A percentile compares a stretch with the other conserved stretches of the same genome.
Conservation (phyloP, 345 rosid genomes). For the Hibiscus syriacus region DNA sequence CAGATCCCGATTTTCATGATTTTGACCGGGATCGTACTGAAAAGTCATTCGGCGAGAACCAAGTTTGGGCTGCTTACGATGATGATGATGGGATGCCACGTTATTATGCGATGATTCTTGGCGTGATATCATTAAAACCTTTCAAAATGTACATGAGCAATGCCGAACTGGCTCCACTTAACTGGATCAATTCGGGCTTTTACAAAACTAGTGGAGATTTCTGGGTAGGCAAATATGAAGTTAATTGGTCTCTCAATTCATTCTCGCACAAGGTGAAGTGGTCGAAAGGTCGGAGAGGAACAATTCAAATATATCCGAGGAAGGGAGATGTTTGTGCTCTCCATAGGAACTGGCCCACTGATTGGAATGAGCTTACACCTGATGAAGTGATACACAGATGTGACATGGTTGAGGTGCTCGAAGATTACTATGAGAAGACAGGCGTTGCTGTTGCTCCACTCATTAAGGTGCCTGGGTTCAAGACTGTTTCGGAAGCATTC, state of each 20-base stretch:
- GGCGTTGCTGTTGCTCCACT: constrained; percentile 48
- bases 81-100: constrained; percentile 69
- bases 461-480: constrained; percentile 47
- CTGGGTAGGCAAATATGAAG: constrained; percentile 37
- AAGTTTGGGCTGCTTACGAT: constrained; percentile 69
- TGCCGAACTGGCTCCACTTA: constrained; percentile 34
- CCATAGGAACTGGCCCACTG: constrained; percentile 51
- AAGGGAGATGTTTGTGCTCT: constrained; percentile 60
- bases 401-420: constrained; percentile 60
- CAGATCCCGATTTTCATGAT: constrained; percentile 58
- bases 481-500: constrained; percentile 33
- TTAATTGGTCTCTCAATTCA: constrained; percentile 33
- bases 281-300: constrained; percentile 42
- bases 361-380: constrained; percentile 41
- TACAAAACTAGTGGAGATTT: constrained; percentile 48
- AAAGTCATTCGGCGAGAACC: constrained; percentile 39
- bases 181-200: constrained; percentile 53
- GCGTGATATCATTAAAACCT: constrained; percentile 46
- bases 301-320: constrained; percentile 43
- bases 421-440: constrained; percentile 36
- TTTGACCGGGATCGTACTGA: constrained; percentile 52
- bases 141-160: constrained; percentile 50
- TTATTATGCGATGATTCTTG: constrained; percentile 43
- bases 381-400: constrained; percentile 38
- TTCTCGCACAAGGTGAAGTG: constrained; percentile 62